A percentile compares a stretch with the other conserved stretches of the same genome.
phyloP scores from a whole-genome alignment of 768 basidiomycete species.

The Pleurotus platypus region DNA sequence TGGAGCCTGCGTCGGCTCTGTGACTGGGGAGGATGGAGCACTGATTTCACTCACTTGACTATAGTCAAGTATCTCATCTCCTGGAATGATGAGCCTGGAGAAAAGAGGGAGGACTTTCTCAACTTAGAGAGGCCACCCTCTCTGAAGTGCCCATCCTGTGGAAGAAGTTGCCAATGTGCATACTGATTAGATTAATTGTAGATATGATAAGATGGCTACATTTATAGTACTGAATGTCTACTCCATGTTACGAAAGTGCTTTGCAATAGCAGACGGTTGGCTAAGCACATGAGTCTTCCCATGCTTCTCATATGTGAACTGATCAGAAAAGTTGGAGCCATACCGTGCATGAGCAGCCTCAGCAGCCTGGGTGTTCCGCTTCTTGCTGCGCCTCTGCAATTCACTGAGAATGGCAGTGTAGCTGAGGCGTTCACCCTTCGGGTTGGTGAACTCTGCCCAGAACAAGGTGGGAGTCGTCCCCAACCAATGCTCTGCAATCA shows the following conservation, averaged over 20 bases:
- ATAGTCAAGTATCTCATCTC: conserved; percentile 41
- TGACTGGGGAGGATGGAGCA: conserved; percentile 46
- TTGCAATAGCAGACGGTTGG: conserved; percentile 11
- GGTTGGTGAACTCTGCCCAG: conserved; percentile 14
- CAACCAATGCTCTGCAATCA: conserved; percentile 13
- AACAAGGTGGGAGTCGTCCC: conserved; percentile 12
- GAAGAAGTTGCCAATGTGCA: not conserved
- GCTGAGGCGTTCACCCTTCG: conserved; percentile 9
- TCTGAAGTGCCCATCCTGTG: conserved; percentile 22
- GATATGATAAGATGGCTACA: not conserved
- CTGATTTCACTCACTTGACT: conserved; percentile 32
- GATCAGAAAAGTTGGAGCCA: conserved; percentile 8
- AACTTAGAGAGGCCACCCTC: conserved; percentile 23
- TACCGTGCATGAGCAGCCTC: conserved; percentile 11
- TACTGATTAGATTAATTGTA: not conserved
- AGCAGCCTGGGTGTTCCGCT: conserved; percentile 8
- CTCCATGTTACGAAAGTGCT: not conserved
- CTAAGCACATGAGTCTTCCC: conserved; percentile 9
- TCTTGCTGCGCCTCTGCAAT: conserved; percentile 4
- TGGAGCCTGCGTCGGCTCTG: conserved; percentile 23
- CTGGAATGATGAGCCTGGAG: conserved; percentile 32
- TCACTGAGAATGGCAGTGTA: conserved; percentile 13
- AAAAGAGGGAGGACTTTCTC: conserved; percentile 31
- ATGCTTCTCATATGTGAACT: conserved; percentile 17
- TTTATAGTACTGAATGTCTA: no score